Base-by-base conservation (phyloP, 257 asterid genomes). In the Jacaranda mimosifolia region DNA sequence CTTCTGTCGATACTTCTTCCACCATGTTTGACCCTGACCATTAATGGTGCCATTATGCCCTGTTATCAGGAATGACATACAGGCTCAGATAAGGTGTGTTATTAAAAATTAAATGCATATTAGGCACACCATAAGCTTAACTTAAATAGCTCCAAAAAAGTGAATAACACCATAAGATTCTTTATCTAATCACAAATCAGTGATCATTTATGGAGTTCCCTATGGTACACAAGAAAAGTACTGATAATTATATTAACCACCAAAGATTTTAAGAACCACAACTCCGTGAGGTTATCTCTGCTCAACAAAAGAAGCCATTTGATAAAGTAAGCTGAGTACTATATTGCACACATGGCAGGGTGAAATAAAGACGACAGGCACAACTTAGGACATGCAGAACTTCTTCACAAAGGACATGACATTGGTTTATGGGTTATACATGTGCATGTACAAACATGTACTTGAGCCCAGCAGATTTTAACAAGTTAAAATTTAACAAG, bases 1-100 rank as follows among this genome's bases (percentile, higher is more conserved):
- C 83, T 89, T 91, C 75, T 79, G 87, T 42, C 78, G 79, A 76
- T 87, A 88, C 85, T 88, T 91, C 80, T 77, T 90, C 97, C 97
- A 91, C 97, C 97, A 91, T 70, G 90, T 67, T 75, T 86, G 92
- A 39, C 96, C 96, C 80, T 90, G 97, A 48, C 96, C 97, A 70
- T 90, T 75, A 55, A 91, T 90, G 77, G 97, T 91, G 82, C 97
- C 96, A 56, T 91, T 91, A 79, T 91, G 91, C 59, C 97, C 97
- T 89, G 87, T 83, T 81, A 72, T 26, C 65, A 81, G 38, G 66
- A 84, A 78, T 35, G 58, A 40, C 55, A 35, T 36, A 40, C 57
- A 53, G 17, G 40, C 40, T 85, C 81, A 82, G 83, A 75, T 68
- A n/a, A 43, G 64, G 42, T 45, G 70, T 65, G 36, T 3, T 18